Evolutionary conservation across 257 asterid species (phyloP), one percentile per base, ranked within the genome.

Genomic region (Gentiana macrophylla): DNA sequence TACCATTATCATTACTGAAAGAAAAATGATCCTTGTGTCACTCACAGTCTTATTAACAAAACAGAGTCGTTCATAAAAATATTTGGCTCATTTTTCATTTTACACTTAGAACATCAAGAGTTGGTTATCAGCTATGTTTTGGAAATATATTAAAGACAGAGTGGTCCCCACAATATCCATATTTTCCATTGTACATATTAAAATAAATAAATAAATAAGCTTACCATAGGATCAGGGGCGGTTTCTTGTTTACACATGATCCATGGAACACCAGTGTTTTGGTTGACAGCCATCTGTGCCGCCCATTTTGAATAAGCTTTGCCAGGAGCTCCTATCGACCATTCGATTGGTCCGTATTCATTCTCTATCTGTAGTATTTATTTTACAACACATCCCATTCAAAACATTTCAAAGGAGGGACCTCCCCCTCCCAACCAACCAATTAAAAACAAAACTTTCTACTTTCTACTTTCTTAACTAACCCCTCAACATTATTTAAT

Each of bases 231-330:
- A 71, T 83, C 93, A 12, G 97, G 98, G 52, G 95, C 97, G n/a
- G 87, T 81, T 37, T 84, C 88, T 77, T 87, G 98, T 57, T 88
- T 91, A 77, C 98, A 91, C 97, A 91, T 91, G 62, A 87, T 79
- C 98, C 98, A 91, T 4, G 98, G 98, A 24, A 87, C 98, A 35
- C 94, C 97, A 32, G 97, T 91, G 35, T 81, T 57, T 56, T 76
- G 87, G 51, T 77, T 80, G 35, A 83, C 88, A 45, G 98, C 97
- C 97, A 91, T 77, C 68, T 83, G 67, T 38, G 98, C 95, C 6
- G 93, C 82, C 98, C 98, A 91, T 24, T 86, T 79, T 10, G 86
- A 65, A 58, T 87, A 91, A 35, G 98, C 94, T 76, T 77, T 84
- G 15, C 97, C 98, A 43, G 98, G 94, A 50, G 89, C 94, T 50